Conservation (phyloP, 306 rosid species). For the Boehmeria nivea region DNA sequence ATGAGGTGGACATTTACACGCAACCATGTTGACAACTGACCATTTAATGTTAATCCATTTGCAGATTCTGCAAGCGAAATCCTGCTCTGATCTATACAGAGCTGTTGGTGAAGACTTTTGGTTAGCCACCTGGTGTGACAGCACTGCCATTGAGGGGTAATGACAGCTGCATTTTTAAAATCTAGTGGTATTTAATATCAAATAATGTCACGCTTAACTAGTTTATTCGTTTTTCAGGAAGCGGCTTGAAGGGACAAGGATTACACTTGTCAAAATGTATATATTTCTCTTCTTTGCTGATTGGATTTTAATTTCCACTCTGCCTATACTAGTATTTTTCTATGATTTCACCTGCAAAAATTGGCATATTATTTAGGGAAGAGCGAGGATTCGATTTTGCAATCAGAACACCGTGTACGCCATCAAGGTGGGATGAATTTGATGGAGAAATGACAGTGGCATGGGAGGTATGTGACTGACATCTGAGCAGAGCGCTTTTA, state of each 20-base stretch:
- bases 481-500: not conserved
- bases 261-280: slow-evolving; percentile 69
- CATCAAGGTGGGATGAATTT: slow-evolving; percentile 89
- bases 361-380: slow-evolving; percentile 44
- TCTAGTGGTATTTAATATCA: slow-evolving; percentile 10
- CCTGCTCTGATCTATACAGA: slow-evolving; percentile 77
- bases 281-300: slow-evolving; percentile 21
- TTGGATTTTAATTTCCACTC: slow-evolving; percentile 17
- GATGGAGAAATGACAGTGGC: slow-evolving; percentile 85
- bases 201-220: slow-evolving; percentile 26
- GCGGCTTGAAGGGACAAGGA: slow-evolving; percentile 93
- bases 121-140: slow-evolving; percentile 92
- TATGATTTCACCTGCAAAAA: slow-evolving; percentile 13
- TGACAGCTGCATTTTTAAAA: slow-evolving; percentile 12
- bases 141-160: slow-evolving; percentile 86
- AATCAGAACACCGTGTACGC: slow-evolving; percentile 81
- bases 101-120: slow-evolving; percentile 90
- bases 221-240: slow-evolving; percentile 59
- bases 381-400: slow-evolving; percentile 80
- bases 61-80: slow-evolving; percentile 78
- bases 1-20: too few species aligned
- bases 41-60: slow-evolving; percentile 10
- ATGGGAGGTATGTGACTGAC: slow-evolving; percentile 73
- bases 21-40: too few species aligned
- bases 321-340: not conserved